Evolutionary conservation across 164 flowering plant genomes (phyloP), one percentile per base, ranked within the genome.

Genomic region (Protea cynaroides): DNA sequence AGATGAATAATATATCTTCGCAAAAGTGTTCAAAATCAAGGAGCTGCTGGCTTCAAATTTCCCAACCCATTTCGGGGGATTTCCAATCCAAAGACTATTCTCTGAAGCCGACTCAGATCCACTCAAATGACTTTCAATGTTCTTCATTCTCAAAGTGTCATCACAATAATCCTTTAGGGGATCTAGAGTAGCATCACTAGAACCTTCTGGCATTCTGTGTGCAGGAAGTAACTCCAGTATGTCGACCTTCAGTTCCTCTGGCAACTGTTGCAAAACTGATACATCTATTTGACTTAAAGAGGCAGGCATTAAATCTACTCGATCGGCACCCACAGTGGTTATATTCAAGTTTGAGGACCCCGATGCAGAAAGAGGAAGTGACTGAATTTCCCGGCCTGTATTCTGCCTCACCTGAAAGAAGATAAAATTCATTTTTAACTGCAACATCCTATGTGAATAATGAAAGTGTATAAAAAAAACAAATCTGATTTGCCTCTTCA

Each of bases 251-350:
- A 91, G 43, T 49, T 86, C 93, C 60, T 84, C 82, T 56, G 98
- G 98, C 64, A 91, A 74, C 71, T 91, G 79, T 62, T 82, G 86
- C 59, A 89, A 68, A 64, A 94, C 85, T 18, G 83, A 80, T 29
- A 50, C 25, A 79, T 90, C 96, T 18, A 90, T 79, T 82, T 93
- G 96, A 78, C 92, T 90, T 69, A 87, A 71, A 69, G 97, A 89
- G 49, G 81, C 71, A 68, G 98, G 96, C 92, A 90, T 78, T 24
- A 88, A 51, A 72, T 80, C 83, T 73, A 55, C 56, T 10, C 56
- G 67, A 40, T 55, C 62, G 43, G 62, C 71, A 65, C 62, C 58
- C 1, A 40, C 17, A 63, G 64, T 9, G n/a, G 65, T 56, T 51
- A 37, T 12, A 29, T 40, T 70, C 58, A 59, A 34, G 56, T 62